Percentiles rank a stretch among this genome's conserved stretches.
Evolutionary conservation across 2,329 filamentous ascomycete species (phyloP).

Genomic region (Fusarium pilosicola): DNA sequence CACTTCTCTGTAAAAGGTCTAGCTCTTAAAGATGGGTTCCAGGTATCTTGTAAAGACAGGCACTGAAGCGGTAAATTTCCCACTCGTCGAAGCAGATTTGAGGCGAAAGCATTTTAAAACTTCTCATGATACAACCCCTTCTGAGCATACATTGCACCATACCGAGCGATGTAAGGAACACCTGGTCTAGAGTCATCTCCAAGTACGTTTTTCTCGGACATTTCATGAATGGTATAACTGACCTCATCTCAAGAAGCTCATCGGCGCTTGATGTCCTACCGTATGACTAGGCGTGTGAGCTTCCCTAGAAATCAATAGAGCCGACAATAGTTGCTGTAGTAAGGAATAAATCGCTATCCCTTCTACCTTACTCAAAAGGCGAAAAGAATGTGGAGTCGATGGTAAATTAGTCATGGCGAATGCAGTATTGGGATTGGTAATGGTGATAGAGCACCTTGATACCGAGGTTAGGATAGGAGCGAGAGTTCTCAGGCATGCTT

Average conservation of each 20-base stretch:
- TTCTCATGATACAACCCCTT: no score
- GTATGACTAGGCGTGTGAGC: not conserved
- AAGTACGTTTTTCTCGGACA: rapidly evolving
- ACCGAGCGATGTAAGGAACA: not conserved
- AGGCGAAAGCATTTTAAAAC: not conserved
- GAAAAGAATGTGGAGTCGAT: not conserved
- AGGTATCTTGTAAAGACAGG: not conserved
- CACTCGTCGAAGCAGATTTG: not conserved
- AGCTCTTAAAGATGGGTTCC: not conserved
- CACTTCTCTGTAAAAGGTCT: not conserved
- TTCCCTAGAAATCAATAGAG: not conserved
- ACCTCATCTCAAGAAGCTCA: not conserved
- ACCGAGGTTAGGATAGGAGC: no score
- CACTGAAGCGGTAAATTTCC: not conserved
- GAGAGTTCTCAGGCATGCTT: not conserved
- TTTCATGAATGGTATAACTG: no score
- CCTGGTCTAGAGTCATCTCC: not conserved
- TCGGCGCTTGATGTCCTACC: not conserved
- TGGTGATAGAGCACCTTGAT: not conserved
- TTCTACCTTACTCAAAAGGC: no score
- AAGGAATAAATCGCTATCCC: not conserved
- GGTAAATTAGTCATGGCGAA: not conserved
- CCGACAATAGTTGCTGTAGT: not conserved
- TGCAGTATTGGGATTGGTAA: rapidly evolving
- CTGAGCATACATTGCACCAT: not conserved